A percentile compares a stretch with the other conserved stretches of the same genome.
Evolutionary conservation across 345 rosid genomes (phyloP).

Genomic region (Moricandia moricandioides): DNA sequence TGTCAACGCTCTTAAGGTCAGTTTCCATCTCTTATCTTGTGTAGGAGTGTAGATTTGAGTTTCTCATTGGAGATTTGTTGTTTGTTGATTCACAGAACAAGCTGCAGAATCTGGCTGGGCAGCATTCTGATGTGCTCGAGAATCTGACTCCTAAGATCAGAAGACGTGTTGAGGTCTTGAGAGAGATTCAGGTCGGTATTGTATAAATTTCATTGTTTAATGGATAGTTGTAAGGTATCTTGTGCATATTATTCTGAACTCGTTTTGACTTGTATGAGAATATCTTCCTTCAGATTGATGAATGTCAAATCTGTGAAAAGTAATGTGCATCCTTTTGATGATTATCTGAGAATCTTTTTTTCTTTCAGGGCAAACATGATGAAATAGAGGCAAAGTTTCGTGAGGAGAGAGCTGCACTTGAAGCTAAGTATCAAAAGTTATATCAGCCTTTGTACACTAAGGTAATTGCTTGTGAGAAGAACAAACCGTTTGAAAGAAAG

Average conservation of each 20-base stretch:
- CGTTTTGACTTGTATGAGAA: neutral
- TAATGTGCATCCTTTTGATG: neutral
- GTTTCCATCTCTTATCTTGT: neutral
- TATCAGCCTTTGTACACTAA: conserved; percentile 79
- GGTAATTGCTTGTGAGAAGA: conserved; percentile 37
- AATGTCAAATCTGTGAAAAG: no score
- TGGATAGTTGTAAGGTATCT: neutral
- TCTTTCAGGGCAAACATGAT: conserved; percentile 69
- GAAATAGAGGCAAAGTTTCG: conserved; percentile 75
- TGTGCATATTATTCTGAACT: neutral
- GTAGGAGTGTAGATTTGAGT: neutral
- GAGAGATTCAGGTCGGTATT: conserved; percentile 71
- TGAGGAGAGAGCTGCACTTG: conserved; percentile 87
- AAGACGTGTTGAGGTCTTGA: conserved; percentile 56
- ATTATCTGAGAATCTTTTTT: neutral
- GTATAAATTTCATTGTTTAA: neutral
- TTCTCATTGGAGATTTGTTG: neutral
- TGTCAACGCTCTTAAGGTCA: conserved; percentile 78
- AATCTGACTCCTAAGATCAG: conserved; percentile 65
- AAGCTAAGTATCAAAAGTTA: conserved; percentile 80
- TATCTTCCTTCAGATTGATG: no score
- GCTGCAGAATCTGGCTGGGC: conserved; percentile 76
- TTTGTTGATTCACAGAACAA: conserved; percentile 51
- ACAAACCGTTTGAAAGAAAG: no score
- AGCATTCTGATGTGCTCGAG: conserved; percentile 73